Evolutionary conservation across 2,329 filamentous ascomycete genomes (phyloP), one percentile per base, ranked within the genome.

Genomic region (Pestalotiopsis sp.): DNA sequence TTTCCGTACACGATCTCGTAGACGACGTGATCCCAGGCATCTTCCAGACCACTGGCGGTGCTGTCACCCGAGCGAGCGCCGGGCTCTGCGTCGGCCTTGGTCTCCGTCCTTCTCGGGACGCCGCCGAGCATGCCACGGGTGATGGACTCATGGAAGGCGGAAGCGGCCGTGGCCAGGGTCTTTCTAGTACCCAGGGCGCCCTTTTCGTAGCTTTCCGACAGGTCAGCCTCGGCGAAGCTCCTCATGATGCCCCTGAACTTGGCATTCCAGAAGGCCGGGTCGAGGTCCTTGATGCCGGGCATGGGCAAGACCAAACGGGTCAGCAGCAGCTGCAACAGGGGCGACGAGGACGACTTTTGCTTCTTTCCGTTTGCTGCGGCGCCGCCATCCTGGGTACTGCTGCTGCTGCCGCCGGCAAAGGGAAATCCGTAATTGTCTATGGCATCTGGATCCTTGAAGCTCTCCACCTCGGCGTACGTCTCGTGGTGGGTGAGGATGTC

Each of bases 171-270:
- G 0, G 92, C 89, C 63, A 95, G 80, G 23, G 91, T 92, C 81
- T 94, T 94, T 65, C 93, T 85, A 69, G 90, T 90, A 0, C 93
- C 93, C 72, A 95, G 80, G 0, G 89, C 85, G 14, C 91, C 92
- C 79, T 94, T 94, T 78, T 95, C 93, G 75, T 94, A 95, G 77
- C 91, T 94, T 78, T 95, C 93, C 1, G 91, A 94, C 40, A 95
- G 82, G 65, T 93, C 89, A 2, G 89, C 91, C 40, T 90, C 86
- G 9, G 86, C 90, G 66, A 95, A 82, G 74, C 89, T 85, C 73
- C 83, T 80, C 73, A 93, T 82, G 17, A 93, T 78, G 1, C 85
- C 85, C 72, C 89, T 86, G 27, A 91, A 82, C 59, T 88, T 85
- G n/a, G 84, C 82, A 41, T 83, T 84, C 91, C 91, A 94, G 78